Evolutionary conservation across 2,329 filamentous ascomycete species (phyloP).

Genomic region (Seiridium cupressi): DNA sequence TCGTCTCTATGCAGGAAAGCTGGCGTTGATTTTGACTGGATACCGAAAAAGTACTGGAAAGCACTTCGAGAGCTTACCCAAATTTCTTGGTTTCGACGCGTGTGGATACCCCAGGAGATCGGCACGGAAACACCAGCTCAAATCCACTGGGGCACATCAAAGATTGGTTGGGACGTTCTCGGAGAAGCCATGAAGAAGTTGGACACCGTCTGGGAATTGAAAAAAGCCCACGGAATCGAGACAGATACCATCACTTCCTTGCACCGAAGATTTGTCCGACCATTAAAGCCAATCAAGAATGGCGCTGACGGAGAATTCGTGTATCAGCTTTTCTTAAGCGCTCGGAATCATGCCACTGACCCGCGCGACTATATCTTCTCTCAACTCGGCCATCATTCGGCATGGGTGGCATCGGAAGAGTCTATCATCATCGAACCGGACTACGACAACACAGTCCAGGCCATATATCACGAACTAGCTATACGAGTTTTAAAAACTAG

Average conservation of each 20-base stretch:
- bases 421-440: slow-evolving; percentile 2
- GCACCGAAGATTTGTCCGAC: background rate
- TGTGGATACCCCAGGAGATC: slow-evolving; percentile 12
- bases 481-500: background rate
- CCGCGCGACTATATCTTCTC: slow-evolving; percentile 1
- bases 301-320: background rate
- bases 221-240: background rate
- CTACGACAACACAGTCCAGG: background rate
- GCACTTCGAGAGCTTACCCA: background rate
- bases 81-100: slow-evolving; percentile 19
- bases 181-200: slow-evolving; percentile 11
- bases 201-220: background rate
- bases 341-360: background rate
- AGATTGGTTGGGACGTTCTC: slow-evolving; percentile 28
- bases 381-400: background rate
- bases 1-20: slow-evolving; percentile 12
- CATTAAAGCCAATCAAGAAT: background rate
- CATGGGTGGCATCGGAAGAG: background rate
- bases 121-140: slow-evolving; percentile 17
- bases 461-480: slow-evolving; percentile 2
- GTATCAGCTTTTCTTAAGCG: background rate
- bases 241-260: background rate
- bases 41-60: background rate
- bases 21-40: slow-evolving; percentile 14
- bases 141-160: slow-evolving; percentile 31